Evolutionary conservation across 148 eudicot genomes (phyloP).

Genomic region (Euryodendron excelsum): DNA sequence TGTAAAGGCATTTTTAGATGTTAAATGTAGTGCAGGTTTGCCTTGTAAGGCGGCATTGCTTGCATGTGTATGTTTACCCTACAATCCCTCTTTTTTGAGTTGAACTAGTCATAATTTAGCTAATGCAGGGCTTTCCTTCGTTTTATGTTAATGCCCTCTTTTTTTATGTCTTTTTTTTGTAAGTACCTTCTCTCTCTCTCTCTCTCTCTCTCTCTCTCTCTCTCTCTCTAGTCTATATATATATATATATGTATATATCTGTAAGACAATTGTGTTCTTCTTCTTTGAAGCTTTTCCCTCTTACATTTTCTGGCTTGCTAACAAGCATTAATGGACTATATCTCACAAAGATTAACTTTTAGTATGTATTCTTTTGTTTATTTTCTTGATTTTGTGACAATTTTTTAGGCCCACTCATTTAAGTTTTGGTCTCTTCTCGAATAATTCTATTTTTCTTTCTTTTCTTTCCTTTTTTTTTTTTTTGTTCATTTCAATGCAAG

Average conservation of each 20-base stretch:
- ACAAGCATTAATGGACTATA: neutral
- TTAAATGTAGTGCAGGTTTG: neutral
- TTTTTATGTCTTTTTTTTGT: no score
- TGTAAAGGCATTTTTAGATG: neutral
- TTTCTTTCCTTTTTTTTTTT: no score
- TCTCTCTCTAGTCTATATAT: no score
- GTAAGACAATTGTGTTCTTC: neutral
- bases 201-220: no score
- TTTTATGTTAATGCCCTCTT: neutral
- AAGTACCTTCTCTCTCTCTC: no score
- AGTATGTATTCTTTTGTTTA: neutral
- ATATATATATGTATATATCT: no score
- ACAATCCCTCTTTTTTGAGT: neutral
- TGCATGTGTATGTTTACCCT: neutral
- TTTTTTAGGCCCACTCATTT: neutral
- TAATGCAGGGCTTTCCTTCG: neutral
- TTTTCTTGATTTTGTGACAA: neutral
- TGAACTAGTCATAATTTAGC: neutral
- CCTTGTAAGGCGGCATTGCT: neutral
- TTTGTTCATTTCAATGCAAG: neutral
- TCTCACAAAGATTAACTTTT: neutral
- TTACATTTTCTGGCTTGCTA: neutral
- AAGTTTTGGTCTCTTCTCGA: neutral
- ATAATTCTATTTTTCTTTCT: no score
- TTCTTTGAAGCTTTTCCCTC: neutral